A percentile compares a stretch with the other conserved stretches of the same genome.
phyloP scores from a whole-genome alignment of 2,329 filamentous ascomycete genomes.

The Exophiala dermatitidis region DNA sequence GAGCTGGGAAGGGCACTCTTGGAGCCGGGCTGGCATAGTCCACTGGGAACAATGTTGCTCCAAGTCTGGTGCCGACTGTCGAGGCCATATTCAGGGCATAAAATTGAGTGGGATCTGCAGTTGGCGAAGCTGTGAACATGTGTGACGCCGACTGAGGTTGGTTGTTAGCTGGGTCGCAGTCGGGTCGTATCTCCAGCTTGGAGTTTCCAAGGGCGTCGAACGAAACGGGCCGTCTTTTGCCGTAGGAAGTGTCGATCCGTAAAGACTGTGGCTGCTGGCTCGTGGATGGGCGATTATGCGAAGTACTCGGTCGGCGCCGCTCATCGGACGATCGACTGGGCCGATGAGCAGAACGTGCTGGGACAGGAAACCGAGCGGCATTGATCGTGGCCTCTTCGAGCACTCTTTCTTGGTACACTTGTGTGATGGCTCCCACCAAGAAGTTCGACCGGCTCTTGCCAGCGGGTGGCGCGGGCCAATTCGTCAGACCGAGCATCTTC shows the following conservation, averaged over 20 bases:
- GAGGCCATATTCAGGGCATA: conserved; percentile 22
- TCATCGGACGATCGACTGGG: conserved; percentile 16
- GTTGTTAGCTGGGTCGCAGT: conserved; percentile 8
- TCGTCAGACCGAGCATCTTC: conserved; percentile 46
- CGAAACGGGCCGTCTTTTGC: conserved; percentile 12
- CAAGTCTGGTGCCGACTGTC: conserved; percentile 23
- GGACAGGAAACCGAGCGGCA: conserved; percentile 19
- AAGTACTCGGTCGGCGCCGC: conserved; percentile 1
- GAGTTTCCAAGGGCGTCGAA: conserved; percentile 2
- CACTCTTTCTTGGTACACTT: conserved; percentile 48
- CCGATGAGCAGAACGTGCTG: conserved; percentile 12
- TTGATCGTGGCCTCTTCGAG: conserved; percentile 19
- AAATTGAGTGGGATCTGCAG: conserved; percentile 22
- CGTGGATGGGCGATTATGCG: conserved; percentile 2
- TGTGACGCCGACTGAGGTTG: neutral
- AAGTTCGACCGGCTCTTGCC: conserved; percentile 49
- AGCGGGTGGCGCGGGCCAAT: conserved; percentile 46
- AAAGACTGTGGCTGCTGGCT: conserved; percentile 10
- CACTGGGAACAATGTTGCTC: conserved; percentile 25
- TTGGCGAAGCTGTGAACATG: conserved; percentile 19
- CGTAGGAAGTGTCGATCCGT: conserved; percentile 15
- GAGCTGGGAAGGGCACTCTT: conserved; percentile 17
- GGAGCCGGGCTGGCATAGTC: conserved; percentile 18
- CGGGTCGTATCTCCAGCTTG: conserved; percentile 12
- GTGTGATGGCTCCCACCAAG: conserved; percentile 54